Conservation (phyloP, 495 filamentous ascomycete species). For the Neurospora sp. region DNA sequence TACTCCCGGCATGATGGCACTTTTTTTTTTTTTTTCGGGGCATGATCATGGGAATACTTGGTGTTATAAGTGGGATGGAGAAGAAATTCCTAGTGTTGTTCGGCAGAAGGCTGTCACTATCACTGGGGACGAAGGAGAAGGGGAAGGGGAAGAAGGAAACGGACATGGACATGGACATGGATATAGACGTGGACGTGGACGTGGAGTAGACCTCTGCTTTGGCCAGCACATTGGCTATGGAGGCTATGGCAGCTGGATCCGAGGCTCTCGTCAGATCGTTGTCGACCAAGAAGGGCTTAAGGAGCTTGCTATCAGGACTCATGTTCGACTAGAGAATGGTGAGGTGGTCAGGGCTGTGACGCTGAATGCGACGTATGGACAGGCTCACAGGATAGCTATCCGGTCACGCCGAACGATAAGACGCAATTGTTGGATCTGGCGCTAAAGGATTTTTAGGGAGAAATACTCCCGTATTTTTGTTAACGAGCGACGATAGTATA, state of each 20-base stretch:
- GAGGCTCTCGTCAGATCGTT: conserved; percentile 49
- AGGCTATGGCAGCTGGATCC: conserved; percentile 55
- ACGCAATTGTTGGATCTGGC: conserved; percentile 6
- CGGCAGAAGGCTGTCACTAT: conserved; percentile 11
- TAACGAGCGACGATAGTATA: not conserved
- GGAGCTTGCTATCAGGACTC: conserved; percentile 45
- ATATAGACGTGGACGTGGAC: not conserved
- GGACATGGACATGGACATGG: not conserved
- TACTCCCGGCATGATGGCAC: conserved; percentile 47
- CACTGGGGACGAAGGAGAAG: not conserved
- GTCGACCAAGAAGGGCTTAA: conserved; percentile 28
- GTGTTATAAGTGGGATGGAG: conserved; percentile 41
- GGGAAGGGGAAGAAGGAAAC: not conserved
- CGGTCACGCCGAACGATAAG: conserved; percentile 28
- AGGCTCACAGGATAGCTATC: conserved; percentile 51
- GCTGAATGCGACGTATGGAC: conserved; percentile 59
- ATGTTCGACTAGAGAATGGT: conserved; percentile 55
- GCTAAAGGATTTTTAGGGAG: not conserved
- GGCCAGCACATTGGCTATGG: conserved; percentile 63
- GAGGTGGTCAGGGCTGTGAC: conserved; percentile 44
- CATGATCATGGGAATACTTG: conserved; percentile 66
- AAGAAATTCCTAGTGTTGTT: conserved; percentile 18
- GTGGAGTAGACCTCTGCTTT: conserved; percentile 48
- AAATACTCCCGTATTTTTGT: too few relatives aligned
- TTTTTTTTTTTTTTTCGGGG: conserved; percentile 61